Evolutionary conservation across 2,329 filamentous ascomycete genomes (phyloP), one percentile per base, ranked within the genome.

Genomic region (Aspergillus luchuensis): DNA sequence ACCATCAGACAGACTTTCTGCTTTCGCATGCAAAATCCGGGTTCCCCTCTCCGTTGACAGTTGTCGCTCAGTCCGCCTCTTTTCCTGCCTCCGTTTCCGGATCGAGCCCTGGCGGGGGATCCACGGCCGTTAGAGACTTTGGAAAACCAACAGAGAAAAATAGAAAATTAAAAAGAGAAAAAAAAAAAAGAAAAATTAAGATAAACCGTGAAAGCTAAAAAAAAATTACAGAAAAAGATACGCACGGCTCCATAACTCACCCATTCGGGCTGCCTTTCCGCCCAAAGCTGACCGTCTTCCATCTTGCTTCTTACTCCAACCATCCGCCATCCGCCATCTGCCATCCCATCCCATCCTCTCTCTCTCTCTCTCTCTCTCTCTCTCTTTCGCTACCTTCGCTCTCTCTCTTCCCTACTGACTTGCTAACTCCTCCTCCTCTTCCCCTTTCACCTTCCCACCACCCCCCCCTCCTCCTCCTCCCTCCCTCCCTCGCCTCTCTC

Each of bases 91-190:
- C 68, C 71, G 72, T 71, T 73, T 74, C 72, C 72, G 73, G 72
- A 67, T 72, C 62, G 66, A 74, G 71, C 66, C 59, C 66, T 71
- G 69, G 69, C 65, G 69, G 70, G 66, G 70, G 71, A 71, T 72
- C 70, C 71, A 71, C 69, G 68, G 66, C 65, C 67, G 66, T 72
- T 72, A 62, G 66, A 65, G 56, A 55, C 53, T 62, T 53, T 50
- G 57, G 64, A 53, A 55, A 58, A 61, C 58, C 33, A 57, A 47
- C 62, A 63, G 13, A 19, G 30, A 50, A 50, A 50, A 49, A 50
- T 30, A 51, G 21, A 45, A 23, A 45, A 45, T 19, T 3, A 8
- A 43, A 43, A 43, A 43, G 10, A 65, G 61, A 61, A 21, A 21
- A 21, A 19, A 62, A 55, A 54, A 54, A 54, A 45, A 54, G 33